These are phyloP conservation scores for Gaillardinia entomophila DNA, from an alignment of 805 yeast species.

Conservation along the genomic window DNA sequence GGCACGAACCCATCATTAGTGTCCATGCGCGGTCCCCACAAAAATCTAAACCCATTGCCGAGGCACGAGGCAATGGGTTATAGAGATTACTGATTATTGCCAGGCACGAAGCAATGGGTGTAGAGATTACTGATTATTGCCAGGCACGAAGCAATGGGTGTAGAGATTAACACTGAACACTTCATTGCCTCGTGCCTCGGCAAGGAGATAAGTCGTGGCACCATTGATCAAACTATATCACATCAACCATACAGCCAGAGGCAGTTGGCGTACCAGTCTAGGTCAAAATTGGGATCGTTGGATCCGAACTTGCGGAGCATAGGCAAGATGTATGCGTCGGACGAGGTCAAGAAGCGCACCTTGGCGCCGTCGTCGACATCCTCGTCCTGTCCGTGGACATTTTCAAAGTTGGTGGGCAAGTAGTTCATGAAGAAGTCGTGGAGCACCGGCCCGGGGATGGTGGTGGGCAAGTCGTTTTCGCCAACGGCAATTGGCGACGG, in stretches of 20 bases:
- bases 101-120: no score
- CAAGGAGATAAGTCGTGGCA: no score
- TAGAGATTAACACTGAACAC: no score
- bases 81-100: no score
- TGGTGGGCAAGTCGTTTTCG: constrained; percentile 27
- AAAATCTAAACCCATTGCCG: no score
- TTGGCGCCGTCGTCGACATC: constrained; percentile 4
- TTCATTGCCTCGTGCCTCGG: no score
- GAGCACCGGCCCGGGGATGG: constrained; percentile 28
- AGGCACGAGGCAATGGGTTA: no score
- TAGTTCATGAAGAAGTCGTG: constrained; percentile 32
- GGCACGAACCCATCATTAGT: constrained; percentile 69
- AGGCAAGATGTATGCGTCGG: constrained; percentile 23
- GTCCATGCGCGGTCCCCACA: no score
- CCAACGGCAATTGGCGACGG: constrained; percentile 11
- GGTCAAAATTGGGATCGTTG: constrained; percentile 17
- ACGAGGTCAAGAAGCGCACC: constrained; percentile 16
- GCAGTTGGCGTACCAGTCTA: constrained; percentile 34
- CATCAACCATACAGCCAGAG: no score
- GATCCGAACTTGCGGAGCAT: constrained; percentile 30
- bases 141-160: no score
- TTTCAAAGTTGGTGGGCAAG: constrained; percentile 14
- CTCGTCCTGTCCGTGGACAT: constrained; percentile 5
- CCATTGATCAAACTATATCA: no score
- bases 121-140: no score